Base-by-base conservation (phyloP, 2,329 filamentous ascomycete genomes). In the Cercospora nicotianae region DNA sequence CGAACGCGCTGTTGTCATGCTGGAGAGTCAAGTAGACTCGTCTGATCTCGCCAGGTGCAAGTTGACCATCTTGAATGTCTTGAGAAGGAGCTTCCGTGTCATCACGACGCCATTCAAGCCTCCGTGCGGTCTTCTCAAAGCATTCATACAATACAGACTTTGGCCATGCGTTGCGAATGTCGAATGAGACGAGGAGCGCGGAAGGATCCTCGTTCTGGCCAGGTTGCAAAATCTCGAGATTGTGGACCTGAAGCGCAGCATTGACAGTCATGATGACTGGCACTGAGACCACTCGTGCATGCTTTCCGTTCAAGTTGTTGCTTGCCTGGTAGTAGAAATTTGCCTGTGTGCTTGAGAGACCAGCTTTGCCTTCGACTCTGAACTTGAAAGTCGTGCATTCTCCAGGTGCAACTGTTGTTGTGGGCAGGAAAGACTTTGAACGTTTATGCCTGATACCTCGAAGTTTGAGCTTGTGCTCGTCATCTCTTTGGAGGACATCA, bases 191-290 rank as follows among this genome's bases (percentile, higher is more conserved):
- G 42, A 97, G 83, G 75, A 93, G 96, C 75, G 92, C 89, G 33
- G 60, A 51, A 16, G 64, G 18, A 48, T 92, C 87, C 63, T 87
- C 72, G 74, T 82, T 75, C 78, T 84, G 69, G 66, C 79, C 75
- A 16, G 93, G 89, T 58, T 58, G 62, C 36, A 95, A 79, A 18
- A 96, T 85, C 75, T 97, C 94, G 71, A 94, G 89, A 42, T 92
- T 87, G 36, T 89, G 86, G 9, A 97, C 83, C 75, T 97, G 93
- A 28, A 97, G 85, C 75, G 93, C 95, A 3, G 93, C 91, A 76
- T 97, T 97, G 59, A 98, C 94, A 5, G 94, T 97, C 16, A 97
- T 87, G 0, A 90, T 92, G 66, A 98, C 82, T 13, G 93, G 91
- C 30, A 96, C 83, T 18, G 90, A 89, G 16, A 96, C 66, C 36